Evolutionary conservation across 352 stramenopile species (phyloP), one percentile per base, ranked within the genome.

Genomic region (Globisporangium iwayamae): DNA sequence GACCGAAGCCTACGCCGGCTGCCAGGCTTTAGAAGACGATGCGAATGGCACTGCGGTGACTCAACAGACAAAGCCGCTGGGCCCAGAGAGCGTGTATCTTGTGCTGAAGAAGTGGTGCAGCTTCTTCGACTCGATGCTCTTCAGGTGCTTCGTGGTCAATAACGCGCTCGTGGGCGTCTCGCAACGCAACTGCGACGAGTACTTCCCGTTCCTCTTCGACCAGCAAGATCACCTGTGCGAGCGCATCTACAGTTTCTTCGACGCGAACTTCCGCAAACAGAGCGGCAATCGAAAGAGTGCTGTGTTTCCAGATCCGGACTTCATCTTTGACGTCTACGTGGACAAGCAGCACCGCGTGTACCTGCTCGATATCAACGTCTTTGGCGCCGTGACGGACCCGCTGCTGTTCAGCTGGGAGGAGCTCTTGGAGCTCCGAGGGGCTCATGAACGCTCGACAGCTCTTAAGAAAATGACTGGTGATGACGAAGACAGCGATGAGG

Each of bases 331-430:
- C 71, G 79, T 98, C 22, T 99, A 98, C 68, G 71, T 98, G 28
- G 94, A 98, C 77, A 98, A 96, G 70, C 81, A 94, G 50, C 76
- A 91, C 66, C 80, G 89, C 43, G 89, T 97, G 30, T 97, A 91
- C 69, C 71, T 99, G 18, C 53, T 99, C 22, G 96, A 99, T 78
- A 96, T 99, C 62, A 99, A 98, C 75, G 87, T 98, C 13, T 98
- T 96, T 78, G 87, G 87, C 16, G 69, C 38, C 16, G 80, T 94
- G n/a, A 98, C 96, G 0, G 93, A 99, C 71, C 72, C 89, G 34
- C 78, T 98, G n/a, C 68, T 99, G 30, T 99, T 98, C 72, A 81
- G 86, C 22, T 98, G 93, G 93, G 70, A 86, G 7, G 93, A 99
- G 65, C 64, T 94, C 25, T 45, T 89, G 50, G 67, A 75, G 36